A percentile compares a stretch with the other conserved stretches of the same genome.
Conservation (phyloP, 1,284 basidiomycete species). For the Puccinia sorghi region DNA sequence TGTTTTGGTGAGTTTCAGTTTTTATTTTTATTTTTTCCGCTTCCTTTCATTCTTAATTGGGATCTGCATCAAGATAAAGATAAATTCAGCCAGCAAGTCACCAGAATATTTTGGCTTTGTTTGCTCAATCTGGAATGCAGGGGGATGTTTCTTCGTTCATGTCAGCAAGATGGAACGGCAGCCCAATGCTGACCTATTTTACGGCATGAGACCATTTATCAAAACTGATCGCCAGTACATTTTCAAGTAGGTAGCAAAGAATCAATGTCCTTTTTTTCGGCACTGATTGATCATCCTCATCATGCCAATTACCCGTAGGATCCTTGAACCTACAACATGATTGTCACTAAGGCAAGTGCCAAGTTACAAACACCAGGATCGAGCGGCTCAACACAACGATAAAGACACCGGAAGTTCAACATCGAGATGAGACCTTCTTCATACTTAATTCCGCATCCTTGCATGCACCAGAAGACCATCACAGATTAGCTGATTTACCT, state of each 20-base stretch:
- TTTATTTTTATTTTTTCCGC: background rate
- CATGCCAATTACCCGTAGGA: background rate
- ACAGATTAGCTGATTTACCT: background rate
- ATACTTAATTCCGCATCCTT: constrained; percentile 9
- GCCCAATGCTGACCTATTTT: background rate
- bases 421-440: background rate
- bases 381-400: background rate
- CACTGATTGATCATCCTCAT: too few relatives aligned
- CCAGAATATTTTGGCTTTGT: background rate
- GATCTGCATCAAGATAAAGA: background rate
- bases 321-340: constrained; percentile 4
- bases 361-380: background rate
- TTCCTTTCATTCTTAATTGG: background rate
- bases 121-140: background rate
- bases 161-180: background rate
- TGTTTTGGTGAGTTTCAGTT: background rate
- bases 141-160: background rate
- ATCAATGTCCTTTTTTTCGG: background rate
- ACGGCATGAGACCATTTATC: background rate
- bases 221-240: background rate
- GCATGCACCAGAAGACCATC: constrained; percentile 8
- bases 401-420: constrained; percentile 3
- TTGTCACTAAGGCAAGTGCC: background rate
- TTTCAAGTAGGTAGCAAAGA: background rate
- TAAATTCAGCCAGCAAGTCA: background rate